Conservation (phyloP, 371 early-diverging fungal species). For the Lichtheimia ramosa region DNA sequence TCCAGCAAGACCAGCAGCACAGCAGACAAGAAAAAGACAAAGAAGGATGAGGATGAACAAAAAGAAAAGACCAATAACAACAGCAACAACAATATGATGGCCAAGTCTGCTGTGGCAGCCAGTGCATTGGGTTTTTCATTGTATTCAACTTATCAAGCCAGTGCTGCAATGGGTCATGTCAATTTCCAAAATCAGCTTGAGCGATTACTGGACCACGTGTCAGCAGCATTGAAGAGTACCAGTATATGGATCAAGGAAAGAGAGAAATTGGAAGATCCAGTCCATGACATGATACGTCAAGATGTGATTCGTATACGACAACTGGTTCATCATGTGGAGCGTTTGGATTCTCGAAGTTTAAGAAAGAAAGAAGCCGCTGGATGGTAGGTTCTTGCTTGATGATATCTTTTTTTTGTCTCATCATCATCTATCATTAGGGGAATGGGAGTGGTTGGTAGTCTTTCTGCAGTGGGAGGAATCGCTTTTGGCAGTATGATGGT, state of each 20-base stretch:
- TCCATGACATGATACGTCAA: slow-evolving; percentile 41
- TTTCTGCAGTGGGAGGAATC: slow-evolving; percentile 52
- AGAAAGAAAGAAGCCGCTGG: slow-evolving; percentile 46
- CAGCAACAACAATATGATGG: slow-evolving; percentile 13
- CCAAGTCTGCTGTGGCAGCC: slow-evolving; percentile 46
- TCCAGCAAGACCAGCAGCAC: neutral
- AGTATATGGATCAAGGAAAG: slow-evolving; percentile 58
- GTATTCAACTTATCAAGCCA: slow-evolving; percentile 57
- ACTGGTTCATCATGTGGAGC: slow-evolving; percentile 30
- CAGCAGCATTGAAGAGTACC: slow-evolving; percentile 44
- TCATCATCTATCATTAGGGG: slow-evolving; percentile 19
- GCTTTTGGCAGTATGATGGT: slow-evolving; percentile 42
- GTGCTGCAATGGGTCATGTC: slow-evolving; percentile 35
- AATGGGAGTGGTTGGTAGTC: slow-evolving; percentile 42
- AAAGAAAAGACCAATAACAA: slow-evolving; percentile 7
- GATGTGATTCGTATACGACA: slow-evolving; percentile 43
- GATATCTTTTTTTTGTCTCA: neutral
- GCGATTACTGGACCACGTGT: slow-evolving; percentile 21
- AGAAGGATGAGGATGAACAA: slow-evolving; percentile 12
- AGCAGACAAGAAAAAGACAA: slow-evolving; percentile 14
- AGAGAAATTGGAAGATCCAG: slow-evolving; percentile 36
- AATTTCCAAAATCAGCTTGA: slow-evolving; percentile 17
- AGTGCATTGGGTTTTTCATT: slow-evolving; percentile 48
- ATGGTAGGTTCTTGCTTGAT: slow-evolving; percentile 22
- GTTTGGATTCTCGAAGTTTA: slow-evolving; percentile 51